Evolutionary conservation across 2,329 filamentous ascomycete species (phyloP), one percentile per base, ranked within the genome.

Genomic region (Fusarium globosum): DNA sequence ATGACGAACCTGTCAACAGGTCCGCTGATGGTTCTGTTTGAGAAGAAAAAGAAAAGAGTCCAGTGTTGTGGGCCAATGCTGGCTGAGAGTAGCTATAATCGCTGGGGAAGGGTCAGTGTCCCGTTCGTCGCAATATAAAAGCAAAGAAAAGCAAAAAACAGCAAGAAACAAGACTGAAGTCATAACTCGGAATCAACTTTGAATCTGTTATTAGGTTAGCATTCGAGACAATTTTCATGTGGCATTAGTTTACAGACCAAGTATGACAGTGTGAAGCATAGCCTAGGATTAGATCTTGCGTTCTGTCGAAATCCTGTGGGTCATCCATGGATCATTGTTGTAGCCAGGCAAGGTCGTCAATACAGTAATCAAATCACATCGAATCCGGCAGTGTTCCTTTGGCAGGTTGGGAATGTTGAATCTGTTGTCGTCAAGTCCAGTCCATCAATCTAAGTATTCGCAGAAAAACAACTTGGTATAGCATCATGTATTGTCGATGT

Each of bases 1-100:
- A 90, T 79, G 86, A 83, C 80, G 87, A 84, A 83, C 86, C 85
- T 77, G 81, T 81, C 69, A 88, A 83, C 81, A 88, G 85, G 85
- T 88, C 88, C 79, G 86, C 77, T 81, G 86, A 83, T 85, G 87
- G 86, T 87, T 86, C 88, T 86, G 87, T 87, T 80, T 89, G 87
- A 86, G 86, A 85, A 82, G 86, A 85, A 82, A 87, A 88, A 83
- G 87, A 84, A 86, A 88, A 88, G 81, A 88, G 85, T 81, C 86
- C 86, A 75, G 82, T 79, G 81, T 80, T 83, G 78, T 86, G 81
- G 78, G 86, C 80, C 83, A 89, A 83, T 71, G 85, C 83, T 80
- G 85, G 83, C 79, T 87, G 87, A 69, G 85, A 83, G 79, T 85
- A 87, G 84, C 88, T 90, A 81, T 86, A 88, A 71, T 89, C 86